Percentiles rank a stretch among this genome's conserved stretches.
Evolutionary conservation across 331 rosid species (phyloP).

Genomic region (Dryas integrifolia): DNA sequence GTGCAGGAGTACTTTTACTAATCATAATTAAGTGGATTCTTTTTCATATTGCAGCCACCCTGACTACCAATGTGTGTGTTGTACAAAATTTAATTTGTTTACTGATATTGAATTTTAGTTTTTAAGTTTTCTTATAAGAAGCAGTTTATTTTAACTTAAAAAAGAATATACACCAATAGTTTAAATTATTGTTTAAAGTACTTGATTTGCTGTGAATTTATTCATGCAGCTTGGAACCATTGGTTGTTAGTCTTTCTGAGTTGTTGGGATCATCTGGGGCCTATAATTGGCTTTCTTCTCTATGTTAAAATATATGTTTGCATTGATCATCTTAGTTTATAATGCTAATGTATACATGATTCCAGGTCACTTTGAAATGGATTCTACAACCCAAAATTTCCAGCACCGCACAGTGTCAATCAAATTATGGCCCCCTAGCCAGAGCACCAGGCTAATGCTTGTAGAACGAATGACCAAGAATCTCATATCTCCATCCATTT

Average conservation of each 20-base stretch:
- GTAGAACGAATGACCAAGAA: conserved; percentile 73
- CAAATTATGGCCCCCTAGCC: conserved; percentile 88
- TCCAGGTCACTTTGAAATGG: conserved; percentile 59
- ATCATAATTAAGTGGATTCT: not conserved
- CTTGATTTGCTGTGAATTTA: not conserved
- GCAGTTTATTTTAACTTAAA: too few relatives aligned
- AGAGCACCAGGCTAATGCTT: conserved; percentile 68
- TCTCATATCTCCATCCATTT: conserved; percentile 72
- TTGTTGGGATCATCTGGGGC: not conserved
- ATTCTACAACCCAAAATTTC: conserved; percentile 44
- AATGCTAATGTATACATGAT: conserved; percentile 12
- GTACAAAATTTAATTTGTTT: not conserved
- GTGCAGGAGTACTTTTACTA: not conserved
- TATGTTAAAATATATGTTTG: not conserved
- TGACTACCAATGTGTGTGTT: not conserved
- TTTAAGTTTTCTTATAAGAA: not conserved
- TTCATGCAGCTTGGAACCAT: not conserved
- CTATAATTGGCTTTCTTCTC: conserved; percentile 11
- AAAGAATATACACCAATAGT: too few relatives aligned
- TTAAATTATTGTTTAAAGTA: not conserved
- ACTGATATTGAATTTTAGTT: not conserved
- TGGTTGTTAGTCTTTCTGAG: not conserved
- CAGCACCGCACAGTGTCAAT: conserved; percentile 55
- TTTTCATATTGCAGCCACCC: not conserved
- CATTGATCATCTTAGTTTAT: conserved; percentile 10